phyloP scores from a whole-genome alignment of 2,329 filamentous ascomycete genomes.

The Aspergillus candidus region DNA sequence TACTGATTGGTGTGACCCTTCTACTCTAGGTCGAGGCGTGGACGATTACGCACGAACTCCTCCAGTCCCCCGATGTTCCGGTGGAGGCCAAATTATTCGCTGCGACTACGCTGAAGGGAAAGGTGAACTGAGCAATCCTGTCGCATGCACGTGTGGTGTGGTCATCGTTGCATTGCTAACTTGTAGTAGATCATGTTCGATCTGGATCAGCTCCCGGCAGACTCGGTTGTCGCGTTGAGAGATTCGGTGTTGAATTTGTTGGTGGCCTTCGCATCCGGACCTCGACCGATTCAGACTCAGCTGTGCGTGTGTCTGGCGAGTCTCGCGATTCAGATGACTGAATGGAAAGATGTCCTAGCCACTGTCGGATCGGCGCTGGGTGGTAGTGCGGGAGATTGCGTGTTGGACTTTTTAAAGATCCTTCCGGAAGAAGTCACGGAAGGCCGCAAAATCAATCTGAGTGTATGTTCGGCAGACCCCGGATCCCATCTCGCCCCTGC shows the following conservation, averaged over 20 bases:
- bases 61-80: conserved; percentile 70
- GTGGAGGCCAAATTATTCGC: conserved; percentile 89
- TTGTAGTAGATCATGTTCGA: conserved; percentile 82
- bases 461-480: conserved; percentile 69
- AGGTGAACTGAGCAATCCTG: conserved; percentile 55
- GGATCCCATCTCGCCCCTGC: conserved; percentile 28
- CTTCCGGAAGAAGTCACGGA: conserved; percentile 98
- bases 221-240: conserved; percentile 69
- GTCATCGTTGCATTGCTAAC: conserved; percentile 16
- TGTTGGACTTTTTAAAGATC: conserved; percentile 93
- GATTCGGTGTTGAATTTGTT: conserved; percentile 78
- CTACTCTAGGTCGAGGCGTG: conserved; percentile 71
- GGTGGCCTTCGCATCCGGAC: conserved; percentile 72
- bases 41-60: conserved; percentile 77
- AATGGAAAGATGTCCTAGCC: conserved; percentile 87
- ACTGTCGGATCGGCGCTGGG: conserved; percentile 72
- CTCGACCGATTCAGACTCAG: conserved; percentile 79
- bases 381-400: conserved; percentile 67
- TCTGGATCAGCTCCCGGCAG: conserved; percentile 75
- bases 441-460: conserved; percentile 98
- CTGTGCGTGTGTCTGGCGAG: conserved; percentile 92
- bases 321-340: conserved; percentile 90
- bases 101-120: conserved; percentile 94
- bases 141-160: conserved; percentile 6
- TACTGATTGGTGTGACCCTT: conserved; percentile 11